phyloP scores from a whole-genome alignment of 148 eudicot species.

The Rhododendron simsii region DNA sequence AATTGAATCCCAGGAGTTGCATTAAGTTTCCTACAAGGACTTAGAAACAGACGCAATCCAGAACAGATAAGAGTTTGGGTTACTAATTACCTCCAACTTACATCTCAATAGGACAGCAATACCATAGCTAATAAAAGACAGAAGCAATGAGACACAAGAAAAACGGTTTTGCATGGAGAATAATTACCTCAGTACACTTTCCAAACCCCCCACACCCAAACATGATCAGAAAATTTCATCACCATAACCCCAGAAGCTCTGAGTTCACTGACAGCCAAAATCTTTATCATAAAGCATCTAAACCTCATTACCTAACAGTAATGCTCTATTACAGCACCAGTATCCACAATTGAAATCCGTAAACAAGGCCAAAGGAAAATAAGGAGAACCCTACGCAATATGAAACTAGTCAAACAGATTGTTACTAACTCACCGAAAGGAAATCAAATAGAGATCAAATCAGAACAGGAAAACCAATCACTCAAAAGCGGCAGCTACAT shows the following conservation, averaged over 20 bases:
- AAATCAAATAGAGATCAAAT: neutral
- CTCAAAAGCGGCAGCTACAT: neutral
- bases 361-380: neutral
- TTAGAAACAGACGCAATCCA: neutral
- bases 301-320: neutral
- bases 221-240: neutral
- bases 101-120: neutral
- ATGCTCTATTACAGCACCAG: neutral
- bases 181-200: neutral
- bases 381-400: neutral
- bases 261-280: neutral
- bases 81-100: neutral
- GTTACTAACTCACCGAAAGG: neutral
- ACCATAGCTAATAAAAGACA: neutral
- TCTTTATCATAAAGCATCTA: neutral
- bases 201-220: neutral
- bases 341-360: neutral
- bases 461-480: neutral
- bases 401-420: neutral
- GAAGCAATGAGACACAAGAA: neutral
- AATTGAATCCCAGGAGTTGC: neutral
- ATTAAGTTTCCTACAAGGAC: neutral
- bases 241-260: neutral
- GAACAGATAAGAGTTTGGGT: neutral
- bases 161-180: neutral